Evolutionary conservation across 139 green algal genomes (phyloP), one percentile per base, ranked within the genome.

Genomic region (Chlorella vulgaris): DNA sequence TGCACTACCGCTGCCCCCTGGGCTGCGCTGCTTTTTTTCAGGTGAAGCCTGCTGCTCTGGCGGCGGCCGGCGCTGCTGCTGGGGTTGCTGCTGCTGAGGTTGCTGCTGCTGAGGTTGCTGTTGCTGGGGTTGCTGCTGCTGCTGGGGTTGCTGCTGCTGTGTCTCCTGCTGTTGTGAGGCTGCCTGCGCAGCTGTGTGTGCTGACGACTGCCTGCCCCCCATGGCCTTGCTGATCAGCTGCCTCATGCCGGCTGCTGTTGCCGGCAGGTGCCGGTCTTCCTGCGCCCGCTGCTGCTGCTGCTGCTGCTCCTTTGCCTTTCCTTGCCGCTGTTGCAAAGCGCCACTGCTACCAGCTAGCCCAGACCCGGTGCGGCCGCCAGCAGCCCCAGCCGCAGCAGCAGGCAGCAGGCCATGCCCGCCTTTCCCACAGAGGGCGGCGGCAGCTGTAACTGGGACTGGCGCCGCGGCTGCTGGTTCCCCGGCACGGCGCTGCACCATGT

Each of bases 231-330:
- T 67, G 15, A 79, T 22, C 51, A 79, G 53, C 22, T 33, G 28
- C 35, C 28, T 50, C 73, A 55, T 28, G 29, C 38, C 24, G 1
- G 10, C 35, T 28, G 53, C 51, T 28, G 15, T 33, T 8, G 2
- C 53, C 0, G 73, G 73, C 33, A 79, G 53, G 24, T 79, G 51
- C n/a, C n/a, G n/a, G n/a, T n/a, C n/a, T n/a, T n/a, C n/a, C n/a
- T n/a, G n/a, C n/a, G n/a, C n/a, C n/a, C n/a, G n/a, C 36, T 22
- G 35, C 58, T 36, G 24, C 7, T 50, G 22, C 47, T 35, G 47
- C 47, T 19, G 69, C 69, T 38, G 69, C 50, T 50, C 33, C 65
- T 29, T 28, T 39, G 62, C 28, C 62, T 40, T 4, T 73, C 28
- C 36, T 19, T 24, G 8, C 39, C 39, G 3, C 66, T 31, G 29